Evolutionary conservation across 2,329 filamentous ascomycete species (phyloP), one percentile per base, ranked within the genome.

Genomic region (Chrysosporium keratinophilum): DNA sequence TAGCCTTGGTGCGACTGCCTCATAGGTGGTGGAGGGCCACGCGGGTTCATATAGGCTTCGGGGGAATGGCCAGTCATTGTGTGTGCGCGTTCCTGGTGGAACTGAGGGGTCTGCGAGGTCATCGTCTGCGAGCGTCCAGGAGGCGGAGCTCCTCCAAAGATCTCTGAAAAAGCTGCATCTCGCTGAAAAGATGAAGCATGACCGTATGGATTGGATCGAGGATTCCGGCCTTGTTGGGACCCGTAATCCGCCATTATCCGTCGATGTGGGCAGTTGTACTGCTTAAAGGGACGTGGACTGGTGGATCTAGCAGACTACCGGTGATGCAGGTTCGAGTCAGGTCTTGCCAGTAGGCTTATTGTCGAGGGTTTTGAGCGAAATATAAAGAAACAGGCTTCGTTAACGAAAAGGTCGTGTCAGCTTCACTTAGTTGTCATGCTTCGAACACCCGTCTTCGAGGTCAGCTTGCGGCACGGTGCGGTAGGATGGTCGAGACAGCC

Each of bases 111-210:
- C 59, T 88, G 84, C 54, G 87, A 89, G 59, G 84, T 93, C 89
- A 97, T 96, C 23, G 91, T 96, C 66, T 96, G 90, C 55, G 90
- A 94, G 69, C 93, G 85, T 55, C 91, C 91, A 44, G 87, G 82
- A 45, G 88, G 88, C 59, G 88, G 89, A 60, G 87, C 80, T 60
- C 83, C 83, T 62, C 91, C 93, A 69, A 97, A 98, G 67, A 97
- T 97, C 73, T 91, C 91, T 61, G 87, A 88, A 71, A 94, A 98
- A 60, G 91, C 93, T 62, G 88, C 88, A 80, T 98, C 90, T 73
- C 93, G 85, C 72, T 93, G 87, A 65, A 71, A 71, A 57, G 76
- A 73, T 40, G 77, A 73, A 50, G 77, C 69, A 65, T 76, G 74
- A 57, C 75, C 77, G 67, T 80, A 76, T 58, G 71, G 70, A 56